Evolutionary conservation across 2,329 filamentous ascomycete genomes (phyloP), one percentile per base, ranked within the genome.

Genomic region (Phialophora macrospora): DNA sequence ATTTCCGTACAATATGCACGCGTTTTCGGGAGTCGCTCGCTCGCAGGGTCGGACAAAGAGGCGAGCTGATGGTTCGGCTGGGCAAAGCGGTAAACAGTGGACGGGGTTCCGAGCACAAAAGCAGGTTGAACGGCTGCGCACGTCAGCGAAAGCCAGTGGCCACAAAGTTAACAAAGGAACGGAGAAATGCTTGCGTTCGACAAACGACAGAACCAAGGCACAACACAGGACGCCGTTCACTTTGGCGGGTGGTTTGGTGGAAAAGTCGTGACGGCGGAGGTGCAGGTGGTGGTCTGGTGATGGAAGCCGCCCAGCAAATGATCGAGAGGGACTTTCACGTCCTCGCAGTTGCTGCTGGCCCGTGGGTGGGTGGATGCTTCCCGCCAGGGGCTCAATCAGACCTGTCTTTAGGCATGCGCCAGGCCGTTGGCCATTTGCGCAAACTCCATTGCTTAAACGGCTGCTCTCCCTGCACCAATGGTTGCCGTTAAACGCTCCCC

Each of bases 341-440:
- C 58, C 58, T 60, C 54, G 32, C 30, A n/a, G 48, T 60, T 54
- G 58, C 48, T 38, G 26, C 38, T 41, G 56, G 44, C 46, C 46
- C 11, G 3, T 30, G 28, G 28, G 14, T 55, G 52, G 52, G 32
- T 57, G 55, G 58, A 30, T 38, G 58, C 46, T 52, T 48, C 44
- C 54, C 24, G 60, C 60, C 60, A 63, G 60, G 60, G 60, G 60
- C 41, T 63, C 54, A 57, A 49, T 57, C 44, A 55, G 34, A 55
- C 24, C 20, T 51, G n/a, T 24, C 58, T 34, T 55, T 55, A 55
- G 52, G 52, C 52, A 55, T 34, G 28, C 28, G 51, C 51, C 51
- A 54, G 55, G 55, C 30, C 54, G 32, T 41, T 49, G 49, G 52
- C 22, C 30, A 26, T 32, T 49, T 62, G 20, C 22, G 58, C 46